Evolutionary conservation across 129 eudicot species (phyloP), one percentile per base, ranked within the genome.

Genomic region (Flaveria bidentis): DNA sequence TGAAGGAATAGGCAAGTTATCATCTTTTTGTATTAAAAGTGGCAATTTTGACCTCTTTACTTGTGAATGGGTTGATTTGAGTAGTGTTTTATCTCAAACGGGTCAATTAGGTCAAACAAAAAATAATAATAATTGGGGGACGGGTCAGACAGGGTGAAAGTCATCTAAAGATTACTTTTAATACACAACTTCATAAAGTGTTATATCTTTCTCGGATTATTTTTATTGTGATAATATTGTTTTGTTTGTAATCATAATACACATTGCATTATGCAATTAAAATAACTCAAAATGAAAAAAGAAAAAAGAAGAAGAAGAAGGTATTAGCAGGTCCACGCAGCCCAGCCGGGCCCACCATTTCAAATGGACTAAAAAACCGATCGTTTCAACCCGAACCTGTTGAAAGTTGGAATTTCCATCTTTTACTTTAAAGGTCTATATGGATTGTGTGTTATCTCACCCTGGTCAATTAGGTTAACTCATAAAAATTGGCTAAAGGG

Each of bases 1-100:
- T 16, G 96, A 90, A 88, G 96, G 93, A 66, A 90, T 90, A 67
- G 96, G 96, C 85, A 50, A 82, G 93, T 67, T 60, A 28, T 60
- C 11, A 23, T 69, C 39, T 51, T 46, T 4, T 39, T 46, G 1
- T 20, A 16, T 30, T 36, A 64, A 16, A 33, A n/a, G 51, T n/a
- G 15, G 50, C 71, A 66, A 66, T 39, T 8, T 66, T 41, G 50
- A 9, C 26, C 15, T 17, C 41, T 41, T 36, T 33, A 14, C 46
- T 63, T 63, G 14, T 33, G 20, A 63, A 26, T 62, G 68, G 68
- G 44, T 23, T n/a, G 28, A 33, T 51, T 26, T 71, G 25, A 10
- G n/a, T 52, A 20, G 30, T 56, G 62, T 18, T 58, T 58, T 55
- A 50, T 55, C 14, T 17, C 61, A 55, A 20, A 55, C 13, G 28